These are phyloP conservation scores for Hypomontagnella monticulosa DNA, from an alignment of 495 filamentous ascomycete genomes.

Conservation along the genomic window DNA sequence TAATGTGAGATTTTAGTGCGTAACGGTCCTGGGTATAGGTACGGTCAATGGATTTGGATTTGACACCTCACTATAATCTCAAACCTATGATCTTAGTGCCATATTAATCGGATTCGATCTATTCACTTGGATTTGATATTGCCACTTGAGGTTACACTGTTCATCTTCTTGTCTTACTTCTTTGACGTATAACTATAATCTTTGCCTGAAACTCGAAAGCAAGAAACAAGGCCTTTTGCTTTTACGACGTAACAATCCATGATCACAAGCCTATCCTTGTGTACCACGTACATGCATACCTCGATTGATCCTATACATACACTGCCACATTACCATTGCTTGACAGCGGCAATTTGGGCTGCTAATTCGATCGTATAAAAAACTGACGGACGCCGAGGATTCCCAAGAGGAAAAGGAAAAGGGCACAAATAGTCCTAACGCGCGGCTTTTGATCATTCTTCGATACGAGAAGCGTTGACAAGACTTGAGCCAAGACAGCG, in stretches of 20 bases:
- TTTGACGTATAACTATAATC: too few relatives aligned
- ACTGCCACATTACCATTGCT: conserved; percentile 26
- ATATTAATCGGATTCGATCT: too few relatives aligned
- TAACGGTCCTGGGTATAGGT: too few relatives aligned
- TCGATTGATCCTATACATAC: neutral
- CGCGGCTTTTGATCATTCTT: conserved; percentile 20
- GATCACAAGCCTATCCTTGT: neutral
- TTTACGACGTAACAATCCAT: too few relatives aligned
- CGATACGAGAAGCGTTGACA: conserved; percentile 4
- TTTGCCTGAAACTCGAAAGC: neutral
- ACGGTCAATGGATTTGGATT: too few relatives aligned
- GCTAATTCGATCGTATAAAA: conserved; percentile 7
- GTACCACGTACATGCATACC: neutral
- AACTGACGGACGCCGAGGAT: neutral
- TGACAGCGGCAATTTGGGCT: conserved; percentile 20
- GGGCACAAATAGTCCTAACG: conserved; percentile 7
- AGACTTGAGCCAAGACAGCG: conserved; percentile 27
- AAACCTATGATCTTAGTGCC: too few relatives aligned
- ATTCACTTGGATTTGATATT: too few relatives aligned
- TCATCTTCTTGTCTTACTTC: too few relatives aligned
- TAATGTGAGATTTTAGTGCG: too few relatives aligned
- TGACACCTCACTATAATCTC: too few relatives aligned
- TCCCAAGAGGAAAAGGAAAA: conserved; percentile 5
- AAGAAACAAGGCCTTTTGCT: neutral
- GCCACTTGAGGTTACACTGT: neutral